Evolutionary conservation across 345 rosid genomes (phyloP), one percentile per base, ranked within the genome.

Genomic region (Ceriops decandra): DNA sequence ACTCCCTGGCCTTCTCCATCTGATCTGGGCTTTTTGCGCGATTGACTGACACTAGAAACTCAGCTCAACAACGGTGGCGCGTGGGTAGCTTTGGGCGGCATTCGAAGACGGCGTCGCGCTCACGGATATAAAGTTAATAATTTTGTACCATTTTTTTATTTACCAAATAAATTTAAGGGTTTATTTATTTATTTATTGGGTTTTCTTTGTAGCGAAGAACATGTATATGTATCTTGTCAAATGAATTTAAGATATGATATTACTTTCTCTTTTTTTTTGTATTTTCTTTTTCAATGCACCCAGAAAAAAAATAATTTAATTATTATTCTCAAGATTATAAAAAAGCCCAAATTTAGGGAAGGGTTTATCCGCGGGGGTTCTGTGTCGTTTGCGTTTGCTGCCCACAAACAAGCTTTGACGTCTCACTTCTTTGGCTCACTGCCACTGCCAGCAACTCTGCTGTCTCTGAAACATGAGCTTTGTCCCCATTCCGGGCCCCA

Each of bases 1-100:
- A 60, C 64, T 82, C 79, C 38, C 68, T 82, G n/a, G 81, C 83
- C 76, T 79, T 85, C 80, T 89, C 92, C 92, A 89, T 89, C 22
- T 60, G 32, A 42, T 24, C 59, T 56, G 7, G 60, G 9, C 31
- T 11, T 32, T 22, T 22, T 7, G 1, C 6, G 11, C 28, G 32
- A 42, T 42, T 13, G 47, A 38, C 16, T 15, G 47, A 10, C 13
- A 38, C 42, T 10, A 61, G 19, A 54, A 22, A 17, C 59, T 42
- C 59, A 13, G 49, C 15, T 13, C 49, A 16, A 42, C 19, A 3
- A 42, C 16, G 49, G 49, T 3, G 49, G 49, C 49, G 5, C 5
- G 49, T 42, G 17, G 5, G 17, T 13, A 1, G 49, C 17, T 42
- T 42, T 42, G 49, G 15, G 49, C 49, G 16, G 15, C 49, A 15